A percentile compares a stretch with the other conserved stretches of the same genome.
These are phyloP conservation scores for Phytophthora citrophthora DNA, from an alignment of 352 stramenopile genomes.

Conservation along the genomic window DNA sequence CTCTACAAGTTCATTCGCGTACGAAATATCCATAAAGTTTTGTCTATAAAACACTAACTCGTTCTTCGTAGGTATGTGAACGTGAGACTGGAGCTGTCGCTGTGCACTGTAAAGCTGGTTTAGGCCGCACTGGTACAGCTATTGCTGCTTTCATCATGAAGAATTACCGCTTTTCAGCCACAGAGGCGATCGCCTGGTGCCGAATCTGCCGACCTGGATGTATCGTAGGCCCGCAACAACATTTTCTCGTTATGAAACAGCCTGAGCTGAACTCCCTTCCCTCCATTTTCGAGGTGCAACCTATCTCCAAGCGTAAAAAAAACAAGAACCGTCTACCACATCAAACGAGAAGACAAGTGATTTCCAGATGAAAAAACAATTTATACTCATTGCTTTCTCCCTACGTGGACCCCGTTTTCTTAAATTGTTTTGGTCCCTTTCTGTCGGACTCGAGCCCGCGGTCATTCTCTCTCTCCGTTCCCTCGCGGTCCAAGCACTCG, in stretches of 20 bases:
- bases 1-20: constrained; percentile 84
- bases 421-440: constrained; percentile 39
- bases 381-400: constrained; percentile 43
- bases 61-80: constrained; percentile 49
- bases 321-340: constrained; percentile 12
- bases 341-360: constrained; percentile 2
- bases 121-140: constrained; percentile 95
- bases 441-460: constrained; percentile 42
- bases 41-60: neutral
- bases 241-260: constrained; percentile 93
- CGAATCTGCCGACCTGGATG: constrained; percentile 94
- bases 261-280: constrained; percentile 46
- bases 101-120: constrained; percentile 98
- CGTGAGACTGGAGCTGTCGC: constrained; percentile 86
- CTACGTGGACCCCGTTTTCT: constrained; percentile 35
- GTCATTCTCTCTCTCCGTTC: constrained; percentile 31
- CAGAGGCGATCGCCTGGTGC: constrained; percentile 96
- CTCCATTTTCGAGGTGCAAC: constrained; percentile 25
- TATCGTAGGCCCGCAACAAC: constrained; percentile 96
- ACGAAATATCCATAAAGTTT: constrained; percentile 42
- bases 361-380: constrained; percentile 40
- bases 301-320: constrained; percentile 10
- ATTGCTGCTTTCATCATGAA: constrained; percentile 98
- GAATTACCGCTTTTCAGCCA: constrained; percentile 92
- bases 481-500: constrained; percentile 46